Evolutionary conservation across 2,329 filamentous ascomycete genomes (phyloP).

Genomic region (Exophiala bonariae): DNA sequence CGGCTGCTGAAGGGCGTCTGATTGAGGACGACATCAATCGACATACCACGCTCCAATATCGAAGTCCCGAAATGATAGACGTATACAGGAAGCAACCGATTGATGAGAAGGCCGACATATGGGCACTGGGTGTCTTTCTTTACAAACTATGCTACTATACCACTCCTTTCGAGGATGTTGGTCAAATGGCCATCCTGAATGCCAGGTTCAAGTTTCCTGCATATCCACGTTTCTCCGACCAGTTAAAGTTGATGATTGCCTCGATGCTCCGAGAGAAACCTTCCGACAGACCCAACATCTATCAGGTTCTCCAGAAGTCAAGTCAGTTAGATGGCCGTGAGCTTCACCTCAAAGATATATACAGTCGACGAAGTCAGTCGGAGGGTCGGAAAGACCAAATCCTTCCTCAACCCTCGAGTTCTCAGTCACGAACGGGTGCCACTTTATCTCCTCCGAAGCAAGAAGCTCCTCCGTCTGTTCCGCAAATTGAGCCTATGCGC

Average conservation of each 20-base stretch:
- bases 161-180: conserved; percentile 96
- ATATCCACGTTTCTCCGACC: conserved; percentile 86
- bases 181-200: conserved; percentile 94
- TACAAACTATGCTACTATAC: conserved; percentile 99
- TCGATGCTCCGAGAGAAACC: conserved; percentile 89
- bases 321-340: conserved; percentile 87
- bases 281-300: conserved; percentile 81
- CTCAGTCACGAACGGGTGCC: conserved; percentile 70
- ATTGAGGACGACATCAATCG: conserved; percentile 97
- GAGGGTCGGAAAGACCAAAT: conserved; percentile 63
- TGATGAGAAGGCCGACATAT: conserved; percentile 98
- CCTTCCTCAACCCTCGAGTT: conserved; percentile 57
- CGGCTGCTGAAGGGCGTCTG: conserved; percentile 81
- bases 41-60: conserved; percentile 95
- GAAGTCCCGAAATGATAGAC: conserved; percentile 98
- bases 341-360: conserved; percentile 86
- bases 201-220: conserved; percentile 89
- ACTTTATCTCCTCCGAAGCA: conserved; percentile 69
- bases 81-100: conserved; percentile 96
- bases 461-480: conserved; percentile 67
- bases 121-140: conserved; percentile 89
- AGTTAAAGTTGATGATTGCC: conserved; percentile 84
- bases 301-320: conserved; percentile 83
- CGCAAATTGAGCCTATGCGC: conserved; percentile 91
- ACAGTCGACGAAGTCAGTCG: conserved; percentile 62